These are phyloP conservation scores for Colletotrichum viniferum DNA, from an alignment of 2,329 filamentous ascomycete species.

Conservation along the genomic window DNA sequence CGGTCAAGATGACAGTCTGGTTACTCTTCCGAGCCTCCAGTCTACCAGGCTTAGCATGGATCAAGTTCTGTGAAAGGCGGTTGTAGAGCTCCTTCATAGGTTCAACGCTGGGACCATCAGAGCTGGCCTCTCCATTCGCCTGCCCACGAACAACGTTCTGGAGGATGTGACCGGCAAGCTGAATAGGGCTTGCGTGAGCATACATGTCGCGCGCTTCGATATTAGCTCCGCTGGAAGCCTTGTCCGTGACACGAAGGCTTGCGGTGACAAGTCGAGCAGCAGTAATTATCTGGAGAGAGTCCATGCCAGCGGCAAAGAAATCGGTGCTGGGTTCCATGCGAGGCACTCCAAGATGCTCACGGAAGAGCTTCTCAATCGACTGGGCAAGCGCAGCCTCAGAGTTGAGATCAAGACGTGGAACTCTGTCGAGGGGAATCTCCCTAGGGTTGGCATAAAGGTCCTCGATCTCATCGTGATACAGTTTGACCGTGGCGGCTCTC, in stretches of 20 bases:
- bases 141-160: not conserved
- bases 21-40: constrained; percentile 33
- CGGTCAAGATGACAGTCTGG: constrained; percentile 23
- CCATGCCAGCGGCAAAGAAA: constrained; percentile 42
- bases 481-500: constrained; percentile 38
- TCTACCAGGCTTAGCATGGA: constrained; percentile 26
- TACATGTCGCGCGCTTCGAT: constrained; percentile 44
- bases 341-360: constrained; percentile 15
- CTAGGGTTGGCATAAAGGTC: constrained; percentile 38
- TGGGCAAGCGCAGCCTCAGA: constrained; percentile 25
- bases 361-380: constrained; percentile 28
- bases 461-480: constrained; percentile 49
- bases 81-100: constrained; percentile 36
- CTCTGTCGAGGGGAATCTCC: constrained; percentile 5
- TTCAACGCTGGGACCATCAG: not conserved
- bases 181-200: constrained; percentile 36
- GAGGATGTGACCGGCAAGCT: constrained; percentile 34
- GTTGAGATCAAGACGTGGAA: constrained; percentile 22
- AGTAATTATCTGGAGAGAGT: constrained; percentile 42
- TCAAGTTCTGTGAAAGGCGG: constrained; percentile 36
- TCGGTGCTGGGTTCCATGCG: constrained; percentile 31
- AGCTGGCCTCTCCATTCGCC: not conserved
- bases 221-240: constrained; percentile 34
- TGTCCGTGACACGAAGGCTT: constrained; percentile 33
- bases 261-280: constrained; percentile 37